Evolutionary conservation across 768 basidiomycete genomes (phyloP).

Genomic region (Tylopilus felleus): DNA sequence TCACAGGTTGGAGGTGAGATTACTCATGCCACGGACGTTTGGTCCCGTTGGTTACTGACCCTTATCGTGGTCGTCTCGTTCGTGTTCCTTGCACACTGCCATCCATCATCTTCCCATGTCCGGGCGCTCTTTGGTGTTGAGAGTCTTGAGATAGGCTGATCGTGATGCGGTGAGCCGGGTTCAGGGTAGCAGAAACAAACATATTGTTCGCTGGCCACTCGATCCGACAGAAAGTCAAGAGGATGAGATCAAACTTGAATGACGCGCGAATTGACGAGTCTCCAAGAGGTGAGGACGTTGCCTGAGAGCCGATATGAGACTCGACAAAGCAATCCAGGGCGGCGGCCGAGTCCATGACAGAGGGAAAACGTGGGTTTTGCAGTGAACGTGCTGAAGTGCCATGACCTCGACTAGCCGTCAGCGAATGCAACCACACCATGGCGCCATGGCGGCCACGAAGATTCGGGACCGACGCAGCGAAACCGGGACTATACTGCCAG

Average conservation of each 20-base stretch:
- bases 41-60: background rate
- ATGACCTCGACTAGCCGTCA: too few species aligned
- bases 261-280: too few species aligned
- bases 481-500: too few species aligned
- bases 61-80: background rate
- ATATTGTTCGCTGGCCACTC: background rate
- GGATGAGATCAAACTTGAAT: background rate
- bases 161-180: background rate
- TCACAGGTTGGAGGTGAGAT: background rate
- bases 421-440: too few species aligned
- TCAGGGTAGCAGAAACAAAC: background rate
- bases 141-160: background rate
- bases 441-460: background rate
- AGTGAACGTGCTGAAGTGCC: too few species aligned
- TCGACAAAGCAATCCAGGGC: too few species aligned
- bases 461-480: background rate
- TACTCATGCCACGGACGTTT: background rate
- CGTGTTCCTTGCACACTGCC: background rate
- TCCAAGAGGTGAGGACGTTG: too few species aligned
- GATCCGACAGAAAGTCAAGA: background rate
- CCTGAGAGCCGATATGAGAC: too few species aligned
- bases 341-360: too few species aligned
- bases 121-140: background rate
- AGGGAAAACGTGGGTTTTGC: too few species aligned
- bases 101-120: background rate